Percentiles rank a stretch among this genome's conserved stretches.
Evolutionary conservation across 1,284 basidiomycete genomes (phyloP).

Genomic region (Butyriboletus appendiculatus): DNA sequence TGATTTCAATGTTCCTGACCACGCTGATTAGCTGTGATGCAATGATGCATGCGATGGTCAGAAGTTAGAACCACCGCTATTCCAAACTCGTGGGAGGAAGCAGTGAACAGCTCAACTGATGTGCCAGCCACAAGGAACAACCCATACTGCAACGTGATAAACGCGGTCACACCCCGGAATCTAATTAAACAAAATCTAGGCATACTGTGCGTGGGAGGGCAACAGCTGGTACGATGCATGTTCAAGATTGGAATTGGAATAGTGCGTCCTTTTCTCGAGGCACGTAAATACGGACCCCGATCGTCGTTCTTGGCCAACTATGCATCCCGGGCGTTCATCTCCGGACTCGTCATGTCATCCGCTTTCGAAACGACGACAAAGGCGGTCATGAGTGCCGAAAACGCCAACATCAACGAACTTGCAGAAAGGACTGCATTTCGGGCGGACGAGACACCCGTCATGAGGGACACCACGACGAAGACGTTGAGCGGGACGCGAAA

Average conservation of each 20-base stretch:
- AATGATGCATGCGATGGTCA: too few relatives aligned
- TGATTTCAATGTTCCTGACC: too few relatives aligned
- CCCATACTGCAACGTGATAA: too few relatives aligned
- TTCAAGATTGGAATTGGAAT: not conserved
- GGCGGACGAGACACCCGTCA: conserved; percentile 69
- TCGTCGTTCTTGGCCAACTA: not conserved
- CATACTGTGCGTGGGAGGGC: not conserved
- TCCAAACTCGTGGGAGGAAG: too few relatives aligned
- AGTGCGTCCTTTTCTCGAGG: not conserved
- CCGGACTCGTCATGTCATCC: conserved; percentile 23
- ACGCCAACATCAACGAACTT: conserved; percentile 56
- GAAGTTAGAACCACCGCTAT: too few relatives aligned
- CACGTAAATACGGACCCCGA: not conserved
- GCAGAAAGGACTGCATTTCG: conserved; percentile 61
- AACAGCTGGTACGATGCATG: conserved; percentile 2
- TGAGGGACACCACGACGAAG: conserved; percentile 69
- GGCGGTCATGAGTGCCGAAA: conserved; percentile 63
- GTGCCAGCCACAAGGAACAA: too few relatives aligned
- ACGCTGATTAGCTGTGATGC: too few relatives aligned
- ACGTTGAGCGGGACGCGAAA: conserved; percentile 76
- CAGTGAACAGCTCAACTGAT: too few relatives aligned
- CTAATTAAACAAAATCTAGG: not conserved
- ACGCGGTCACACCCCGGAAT: not conserved
- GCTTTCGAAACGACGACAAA: conserved; percentile 42
- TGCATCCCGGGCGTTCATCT: conserved; percentile 22